Evolutionary conservation across 306 rosid genomes (phyloP), one percentile per base, ranked within the genome.

Genomic region (Quercus rubra): DNA sequence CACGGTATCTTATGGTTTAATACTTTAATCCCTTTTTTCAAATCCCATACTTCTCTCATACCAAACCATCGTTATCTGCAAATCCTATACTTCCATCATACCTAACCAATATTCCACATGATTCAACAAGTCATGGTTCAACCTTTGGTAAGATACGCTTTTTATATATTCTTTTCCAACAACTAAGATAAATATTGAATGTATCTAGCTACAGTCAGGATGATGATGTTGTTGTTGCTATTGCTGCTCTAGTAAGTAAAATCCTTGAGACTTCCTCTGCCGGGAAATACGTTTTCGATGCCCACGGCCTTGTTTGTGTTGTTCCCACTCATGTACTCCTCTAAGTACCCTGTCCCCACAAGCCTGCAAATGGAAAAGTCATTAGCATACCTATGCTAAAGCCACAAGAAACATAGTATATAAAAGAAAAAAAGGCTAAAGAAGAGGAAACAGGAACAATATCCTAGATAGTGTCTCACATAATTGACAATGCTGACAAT

Each of bases 251-350:
- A 41, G 30, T 2, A 33, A 78, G 73, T 57, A 20, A 74, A 63
- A 67, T 46, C 72, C 75, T 74, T 38, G 84, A 6, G 79, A 82
- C 74, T 92, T 94, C 77, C 77, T 87, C 43, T 89, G 91, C 77
- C 84, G 54, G 30, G 85, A 89, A n/a, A 87, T 75, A 70, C 97
- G 94, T 82, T 89, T 3, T 3, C 95, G 85, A 80, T 94, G 98
- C 5, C 85, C 83, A 15, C 97, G 97, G 6, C 98, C 97, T 66
- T 73, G 88, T 75, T 51, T 82, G 81, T 92, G 97, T 74, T 94
- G 94, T 78, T 92, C 97, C 97, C 98, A 94, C 77, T 94, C 98
- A 71, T 94, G 91, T 43, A 74, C 82, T 78, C 98, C 97, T 82
- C 97, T 84, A 31, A 94, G 94, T 55, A 94, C 92, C 78, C 74